A percentile compares a stretch with the other conserved stretches of the same genome.
These are phyloP conservation scores for Marasmius tenuissimus DNA, from an alignment of 1,284 basidiomycete species.

Conservation along the genomic window DNA sequence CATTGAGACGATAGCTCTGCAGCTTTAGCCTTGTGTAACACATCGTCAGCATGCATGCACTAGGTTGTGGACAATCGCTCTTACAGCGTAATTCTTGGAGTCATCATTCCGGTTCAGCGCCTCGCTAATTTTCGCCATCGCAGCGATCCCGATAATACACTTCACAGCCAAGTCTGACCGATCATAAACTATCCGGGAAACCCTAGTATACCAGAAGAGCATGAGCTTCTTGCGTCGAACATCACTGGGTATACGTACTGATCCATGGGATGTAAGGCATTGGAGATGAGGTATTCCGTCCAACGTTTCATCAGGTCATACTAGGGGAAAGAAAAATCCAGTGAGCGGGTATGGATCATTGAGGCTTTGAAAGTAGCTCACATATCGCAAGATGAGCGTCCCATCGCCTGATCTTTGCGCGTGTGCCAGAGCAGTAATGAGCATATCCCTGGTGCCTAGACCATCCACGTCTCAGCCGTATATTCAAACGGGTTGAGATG, in stretches of 20 bases:
- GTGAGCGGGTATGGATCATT: neutral
- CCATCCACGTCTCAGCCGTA: no score
- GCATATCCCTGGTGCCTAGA: conserved; percentile 10
- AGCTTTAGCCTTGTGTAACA: conserved; percentile 6
- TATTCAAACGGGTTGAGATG: neutral
- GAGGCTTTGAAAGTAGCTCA: neutral
- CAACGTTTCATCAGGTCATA: conserved; percentile 8
- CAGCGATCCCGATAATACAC: conserved; percentile 39
- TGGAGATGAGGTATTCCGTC: conserved; percentile 25
- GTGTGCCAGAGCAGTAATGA: conserved; percentile 10
- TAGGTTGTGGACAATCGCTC: neutral
- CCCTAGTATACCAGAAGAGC: conserved; percentile 11
- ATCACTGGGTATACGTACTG: conserved; percentile 17
- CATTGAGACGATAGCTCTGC: conserved; percentile 1
- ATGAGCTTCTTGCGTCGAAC: neutral
- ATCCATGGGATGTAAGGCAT: conserved; percentile 19
- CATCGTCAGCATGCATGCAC: neutral
- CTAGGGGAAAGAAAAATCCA: neutral
- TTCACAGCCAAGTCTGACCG: conserved; percentile 39
- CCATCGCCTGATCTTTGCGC: conserved; percentile 5
- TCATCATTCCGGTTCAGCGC: conserved; percentile 22
- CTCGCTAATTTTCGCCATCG: conserved; percentile 39
- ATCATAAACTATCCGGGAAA: conserved; percentile 21
- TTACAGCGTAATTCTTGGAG: conserved; percentile 27
- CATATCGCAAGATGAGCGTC: conserved; percentile 5